Evolutionary conservation across 2,329 filamentous ascomycete species (phyloP), one percentile per base, ranked within the genome.

Genomic region (Penicillium fuscoglaucum): DNA sequence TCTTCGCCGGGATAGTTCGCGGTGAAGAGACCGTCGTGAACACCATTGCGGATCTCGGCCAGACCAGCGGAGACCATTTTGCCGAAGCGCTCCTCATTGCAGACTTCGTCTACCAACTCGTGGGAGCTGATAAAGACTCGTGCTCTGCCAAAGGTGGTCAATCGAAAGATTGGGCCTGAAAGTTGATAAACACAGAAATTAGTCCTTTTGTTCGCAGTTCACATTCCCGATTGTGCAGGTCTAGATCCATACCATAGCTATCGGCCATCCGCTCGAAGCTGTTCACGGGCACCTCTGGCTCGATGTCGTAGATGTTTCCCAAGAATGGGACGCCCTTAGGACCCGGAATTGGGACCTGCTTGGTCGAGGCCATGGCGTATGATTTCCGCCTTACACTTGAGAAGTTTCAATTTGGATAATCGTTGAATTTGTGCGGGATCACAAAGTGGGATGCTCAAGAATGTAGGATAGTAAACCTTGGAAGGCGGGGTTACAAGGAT

Each of bases 11-110:
- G 66, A 59, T 75, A 70, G 31, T 70, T 58, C 5, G 76, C 86
- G 0, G 87, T 90, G 68, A 90, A 90, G 6, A 90, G 79, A 19
- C 87, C 87, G 76, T 89, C 86, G 55, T 84, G 78, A 1, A 85
- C 78, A 26, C 83, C 85, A 58, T 85, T 81, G 61, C 88, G 77
- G 35, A 90, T 78, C 68, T 88, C 70, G 3, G 72, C 64, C 2
- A 90, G 74, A 3, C 77, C 76, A 1, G 74, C 79, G 5, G 76
- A 73, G 3, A 88, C 73, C 0, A 77, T 73, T 70, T 90, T 91
- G 26, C 77, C 68, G 68, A 90, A 89, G n/a, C 86, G 79, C 58
- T 80, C 84, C 71, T 90, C 87, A 60, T 90, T 80, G 63, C 84
- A 89, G 8, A 83, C 67, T 66, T 90, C 87, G 54, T 88, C 79